Evolutionary conservation across 2,329 filamentous ascomycete species (phyloP).

Genomic region (Aspergillus eucalypticola): DNA sequence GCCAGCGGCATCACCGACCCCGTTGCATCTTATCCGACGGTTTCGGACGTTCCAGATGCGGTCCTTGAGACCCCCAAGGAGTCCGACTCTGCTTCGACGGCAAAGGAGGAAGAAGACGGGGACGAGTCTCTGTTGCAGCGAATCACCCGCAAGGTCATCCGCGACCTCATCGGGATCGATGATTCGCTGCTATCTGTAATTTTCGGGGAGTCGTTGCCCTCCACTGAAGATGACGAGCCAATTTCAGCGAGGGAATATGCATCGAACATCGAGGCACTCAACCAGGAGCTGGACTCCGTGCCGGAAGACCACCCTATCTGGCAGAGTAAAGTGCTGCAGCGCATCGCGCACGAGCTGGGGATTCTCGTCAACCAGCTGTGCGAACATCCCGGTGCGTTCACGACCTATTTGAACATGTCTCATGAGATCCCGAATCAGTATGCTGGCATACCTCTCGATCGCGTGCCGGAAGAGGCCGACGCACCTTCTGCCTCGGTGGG

Average conservation of each 20-base stretch:
- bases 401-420: conserved; percentile 70
- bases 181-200: conserved; percentile 81
- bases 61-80: conserved; percentile 57
- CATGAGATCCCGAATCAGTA: conserved; percentile 67
- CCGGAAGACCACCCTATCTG: conserved; percentile 34
- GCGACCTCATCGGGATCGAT: conserved; percentile 87
- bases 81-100: conserved; percentile 42
- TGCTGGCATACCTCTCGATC: conserved; percentile 67
- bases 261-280: conserved; percentile 34
- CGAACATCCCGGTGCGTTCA: conserved; percentile 85
- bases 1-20: conserved; percentile 24
- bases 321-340: conserved; percentile 73
- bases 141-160: conserved; percentile 81
- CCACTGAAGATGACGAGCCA: conserved; percentile 34
- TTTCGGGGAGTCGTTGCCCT: conserved; percentile 74
- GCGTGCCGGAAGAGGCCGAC: conserved; percentile 29
- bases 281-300: conserved; percentile 29
- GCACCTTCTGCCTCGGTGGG: conserved; percentile 15
- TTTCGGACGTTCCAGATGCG: conserved; percentile 21
- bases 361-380: conserved; percentile 79
- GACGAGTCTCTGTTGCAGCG: conserved; percentile 74
- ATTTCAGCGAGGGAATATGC: conserved; percentile 34
- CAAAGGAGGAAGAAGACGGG: conserved; percentile 46
- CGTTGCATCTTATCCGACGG: conserved; percentile 17
- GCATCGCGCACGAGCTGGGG: conserved; percentile 83